Evolutionary conservation across 352 stramenopile genomes (phyloP).

Genomic region (Globisporangium spiculum): DNA sequence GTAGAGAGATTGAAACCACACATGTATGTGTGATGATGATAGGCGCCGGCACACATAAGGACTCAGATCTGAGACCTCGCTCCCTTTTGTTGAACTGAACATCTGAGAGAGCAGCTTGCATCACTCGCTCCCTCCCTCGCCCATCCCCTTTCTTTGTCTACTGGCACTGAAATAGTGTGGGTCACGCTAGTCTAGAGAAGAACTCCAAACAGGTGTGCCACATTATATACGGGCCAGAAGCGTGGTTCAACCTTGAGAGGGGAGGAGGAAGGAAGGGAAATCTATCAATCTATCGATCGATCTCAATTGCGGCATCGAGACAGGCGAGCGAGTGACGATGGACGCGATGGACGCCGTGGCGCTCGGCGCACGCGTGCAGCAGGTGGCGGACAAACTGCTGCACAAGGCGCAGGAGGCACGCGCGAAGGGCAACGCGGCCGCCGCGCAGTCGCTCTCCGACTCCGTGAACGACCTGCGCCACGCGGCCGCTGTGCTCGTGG

Average conservation of each 20-base stretch:
- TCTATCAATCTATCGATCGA: not conserved
- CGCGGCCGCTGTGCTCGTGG: constrained; percentile 45
- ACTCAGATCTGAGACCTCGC: not conserved
- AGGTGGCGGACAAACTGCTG: constrained; percentile 76
- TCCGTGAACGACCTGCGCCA: constrained; percentile 59
- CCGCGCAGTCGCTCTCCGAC: constrained; percentile 38
- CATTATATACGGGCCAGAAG: not conserved
- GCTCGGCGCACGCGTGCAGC: constrained; percentile 58
- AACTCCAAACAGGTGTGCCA: not conserved
- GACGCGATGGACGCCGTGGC: constrained; percentile 38
- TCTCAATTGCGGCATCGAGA: not conserved
- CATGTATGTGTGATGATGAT: not conserved
- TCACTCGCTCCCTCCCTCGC: no score
- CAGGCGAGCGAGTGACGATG: constrained; percentile 5
- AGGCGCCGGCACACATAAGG: not conserved
- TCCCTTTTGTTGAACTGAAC: not conserved
- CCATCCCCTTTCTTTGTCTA: no score
- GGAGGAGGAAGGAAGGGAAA: constrained; percentile 1
- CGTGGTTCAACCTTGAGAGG: not conserved
- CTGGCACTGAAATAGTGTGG: no score
- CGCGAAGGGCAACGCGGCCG: constrained; percentile 49
- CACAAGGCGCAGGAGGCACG: constrained; percentile 66
- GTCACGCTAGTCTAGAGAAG: no score
- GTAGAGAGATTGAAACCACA: not conserved
- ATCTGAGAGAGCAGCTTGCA: no score